phyloP scores from a whole-genome alignment of 2,329 filamentous ascomycete genomes.

The Curvularia sp. region DNA sequence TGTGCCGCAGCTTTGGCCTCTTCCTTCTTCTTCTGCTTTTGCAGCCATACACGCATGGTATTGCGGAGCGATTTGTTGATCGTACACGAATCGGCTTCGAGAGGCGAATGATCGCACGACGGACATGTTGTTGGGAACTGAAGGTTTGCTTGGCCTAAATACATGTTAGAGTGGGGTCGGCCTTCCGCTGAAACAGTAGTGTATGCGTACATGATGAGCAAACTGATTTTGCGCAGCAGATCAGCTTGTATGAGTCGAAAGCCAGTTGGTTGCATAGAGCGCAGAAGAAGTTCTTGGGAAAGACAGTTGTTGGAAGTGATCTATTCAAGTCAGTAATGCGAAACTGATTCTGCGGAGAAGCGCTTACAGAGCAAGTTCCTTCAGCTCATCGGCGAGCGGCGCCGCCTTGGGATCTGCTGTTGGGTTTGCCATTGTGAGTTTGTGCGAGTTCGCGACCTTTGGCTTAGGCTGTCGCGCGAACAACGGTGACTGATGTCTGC shows the following conservation, averaged over 20 bases:
- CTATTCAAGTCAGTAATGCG: constrained; percentile 55
- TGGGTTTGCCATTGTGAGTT: constrained; percentile 39
- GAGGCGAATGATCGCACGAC: constrained; percentile 88
- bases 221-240: constrained; percentile 94
- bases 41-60: constrained; percentile 88
- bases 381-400: constrained; percentile 44
- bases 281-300: constrained; percentile 96
- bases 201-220: constrained; percentile 80
- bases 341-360: no score
- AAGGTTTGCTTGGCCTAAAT: constrained; percentile 40
- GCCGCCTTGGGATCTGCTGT: constrained; percentile 41
- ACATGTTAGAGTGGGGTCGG: constrained; percentile 12
- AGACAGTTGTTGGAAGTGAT: constrained; percentile 79
- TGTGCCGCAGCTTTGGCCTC: constrained; percentile 44
- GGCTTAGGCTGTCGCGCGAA: constrained; percentile 34
- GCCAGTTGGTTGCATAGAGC: constrained; percentile 91
- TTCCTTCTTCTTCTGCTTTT: constrained; percentile 77
- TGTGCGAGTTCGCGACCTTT: constrained; percentile 24
- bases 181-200: not conserved
- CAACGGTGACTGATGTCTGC: constrained; percentile 17
- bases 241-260: constrained; percentile 86
- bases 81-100: constrained; percentile 85
- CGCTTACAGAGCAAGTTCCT: constrained; percentile 41
- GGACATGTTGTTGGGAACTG: constrained; percentile 84
- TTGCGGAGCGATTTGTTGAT: constrained; percentile 90